A percentile compares a stretch with the other conserved stretches of the same genome.
phyloP scores from a whole-genome alignment of 305 asterid genomes.

The Petunia hybrid region DNA sequence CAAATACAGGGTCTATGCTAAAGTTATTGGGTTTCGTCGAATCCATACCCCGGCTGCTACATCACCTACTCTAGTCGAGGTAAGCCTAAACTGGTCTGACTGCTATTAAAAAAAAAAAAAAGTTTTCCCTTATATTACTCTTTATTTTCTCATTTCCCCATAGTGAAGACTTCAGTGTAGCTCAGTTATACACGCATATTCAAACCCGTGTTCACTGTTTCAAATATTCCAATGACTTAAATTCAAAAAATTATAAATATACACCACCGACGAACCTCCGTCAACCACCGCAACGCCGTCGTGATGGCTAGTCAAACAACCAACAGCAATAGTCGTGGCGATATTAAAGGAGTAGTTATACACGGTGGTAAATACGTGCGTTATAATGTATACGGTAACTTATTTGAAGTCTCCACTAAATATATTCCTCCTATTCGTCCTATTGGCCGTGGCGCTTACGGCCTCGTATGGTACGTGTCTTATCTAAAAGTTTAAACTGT shows the following conservation, averaged over 20 bases:
- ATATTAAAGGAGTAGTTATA: constrained; percentile 55
- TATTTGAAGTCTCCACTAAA: constrained; percentile 71
- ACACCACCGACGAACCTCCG: neutral
- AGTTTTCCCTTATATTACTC: neutral
- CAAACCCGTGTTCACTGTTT: constrained; percentile 32
- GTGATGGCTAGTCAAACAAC: constrained; percentile 53
- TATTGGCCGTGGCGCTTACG: constrained; percentile 90
- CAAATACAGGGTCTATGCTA: too few species aligned
- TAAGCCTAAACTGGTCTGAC: too few species aligned
- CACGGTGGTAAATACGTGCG: constrained; percentile 77
- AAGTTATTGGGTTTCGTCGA: too few species aligned
- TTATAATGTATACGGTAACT: constrained; percentile 76
- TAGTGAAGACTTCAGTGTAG: neutral
- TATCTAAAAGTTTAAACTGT: neutral
- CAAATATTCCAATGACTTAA: constrained; percentile 26
- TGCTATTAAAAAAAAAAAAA: neutral
- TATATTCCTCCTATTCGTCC: constrained; percentile 89
- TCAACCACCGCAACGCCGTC: constrained; percentile 21
- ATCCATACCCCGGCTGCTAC: too few species aligned
- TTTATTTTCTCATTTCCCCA: neutral
- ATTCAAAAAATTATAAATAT: neutral
- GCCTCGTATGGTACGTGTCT: constrained; percentile 76
- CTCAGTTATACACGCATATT: constrained; percentile 27
- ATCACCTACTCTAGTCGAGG: too few species aligned
- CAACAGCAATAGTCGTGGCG: constrained; percentile 37